These are phyloP conservation scores for Aspergillus asperescens DNA, from an alignment of 495 filamentous ascomycete genomes.

Conservation along the genomic window DNA sequence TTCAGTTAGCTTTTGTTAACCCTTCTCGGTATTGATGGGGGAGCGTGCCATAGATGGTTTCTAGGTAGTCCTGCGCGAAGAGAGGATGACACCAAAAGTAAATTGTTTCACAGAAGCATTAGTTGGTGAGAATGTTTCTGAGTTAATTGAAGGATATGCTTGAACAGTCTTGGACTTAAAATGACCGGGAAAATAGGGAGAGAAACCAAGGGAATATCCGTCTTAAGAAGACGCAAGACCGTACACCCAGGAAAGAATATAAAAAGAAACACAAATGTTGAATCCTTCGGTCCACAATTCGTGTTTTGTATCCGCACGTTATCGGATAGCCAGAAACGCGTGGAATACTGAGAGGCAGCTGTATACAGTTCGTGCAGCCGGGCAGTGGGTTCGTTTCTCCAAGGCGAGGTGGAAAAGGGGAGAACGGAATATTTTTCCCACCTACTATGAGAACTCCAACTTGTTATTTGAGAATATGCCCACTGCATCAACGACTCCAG, in stretches of 20 bases:
- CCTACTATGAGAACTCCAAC: background rate
- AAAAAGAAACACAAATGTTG: background rate
- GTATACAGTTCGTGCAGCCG: background rate
- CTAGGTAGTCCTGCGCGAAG: background rate
- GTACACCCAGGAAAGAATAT: background rate
- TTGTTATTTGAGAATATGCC: background rate
- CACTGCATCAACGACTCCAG: background rate
- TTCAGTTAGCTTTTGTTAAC: background rate
- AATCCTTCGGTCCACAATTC: conserved; percentile 12
- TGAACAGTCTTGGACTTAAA: background rate
- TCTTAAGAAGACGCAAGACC: conserved; percentile 7
- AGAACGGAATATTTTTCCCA: background rate
- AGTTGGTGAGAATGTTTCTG: background rate
- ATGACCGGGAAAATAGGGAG: background rate
- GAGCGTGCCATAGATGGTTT: background rate
- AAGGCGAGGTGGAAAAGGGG: background rate
- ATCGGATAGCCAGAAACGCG: background rate
- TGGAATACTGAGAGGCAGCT: background rate
- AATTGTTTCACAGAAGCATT: background rate
- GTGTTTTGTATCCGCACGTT: background rate
- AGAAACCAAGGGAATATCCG: conserved; percentile 11
- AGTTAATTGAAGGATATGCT: conserved; percentile 3
- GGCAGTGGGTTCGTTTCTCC: background rate
- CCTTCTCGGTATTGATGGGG: background rate
- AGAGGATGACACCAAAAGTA: too few relatives aligned